Base-by-base conservation (phyloP, 352 stramenopile genomes). In the Phytophthora hybrid region DNA sequence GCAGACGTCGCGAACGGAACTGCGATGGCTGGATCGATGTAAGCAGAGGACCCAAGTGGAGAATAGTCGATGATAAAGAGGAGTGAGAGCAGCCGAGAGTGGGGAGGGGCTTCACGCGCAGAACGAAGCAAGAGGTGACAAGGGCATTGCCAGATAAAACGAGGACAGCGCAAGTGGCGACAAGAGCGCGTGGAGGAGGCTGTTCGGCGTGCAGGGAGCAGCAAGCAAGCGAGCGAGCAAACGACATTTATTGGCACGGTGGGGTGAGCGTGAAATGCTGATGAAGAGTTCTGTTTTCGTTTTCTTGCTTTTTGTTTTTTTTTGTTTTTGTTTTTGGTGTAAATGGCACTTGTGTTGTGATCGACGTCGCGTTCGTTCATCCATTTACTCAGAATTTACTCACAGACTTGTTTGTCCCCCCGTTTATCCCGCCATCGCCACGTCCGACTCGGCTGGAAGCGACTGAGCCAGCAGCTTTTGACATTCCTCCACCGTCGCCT, bases 11-110 rank as follows among this genome's bases (percentile, higher is more conserved):
- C 84, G 46, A 93, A 82, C 23, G 87, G 87, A 34, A 95, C 88
- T 29, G 88, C 88, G 13, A 95, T 95, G 87, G 87, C 87, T 8
- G 81, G 83, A n/a, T 90, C 80, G 26, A 88, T 83, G 79, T 90
- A 85, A 82, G 19, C n/a, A 47, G n/a, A 21, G 18, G 14, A 46
- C 23, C 39, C 21, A 63, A 32, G 16, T 46, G 14, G 53, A 58
- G 63, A 58, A 39, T 69, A 68, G 44, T 71, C 46, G 26, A 21
- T 51, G 26, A 58, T 11, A 49, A 60, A 44, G 26, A 66, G 32
- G 63, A 61, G 41, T 23, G 53, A 64, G 26, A 59, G 63, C 46
- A 62, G 55, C 14, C 55, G 14, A 63, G 7, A 71, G 69, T n/a
- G 32, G 49, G 14, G 51, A 63, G 59, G 37, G 56, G 34, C 11